A percentile compares a stretch with the other conserved stretches of the same genome.
Evolutionary conservation across 2,329 filamentous ascomycete species (phyloP).

Genomic region (Cordyceps farinosa): DNA sequence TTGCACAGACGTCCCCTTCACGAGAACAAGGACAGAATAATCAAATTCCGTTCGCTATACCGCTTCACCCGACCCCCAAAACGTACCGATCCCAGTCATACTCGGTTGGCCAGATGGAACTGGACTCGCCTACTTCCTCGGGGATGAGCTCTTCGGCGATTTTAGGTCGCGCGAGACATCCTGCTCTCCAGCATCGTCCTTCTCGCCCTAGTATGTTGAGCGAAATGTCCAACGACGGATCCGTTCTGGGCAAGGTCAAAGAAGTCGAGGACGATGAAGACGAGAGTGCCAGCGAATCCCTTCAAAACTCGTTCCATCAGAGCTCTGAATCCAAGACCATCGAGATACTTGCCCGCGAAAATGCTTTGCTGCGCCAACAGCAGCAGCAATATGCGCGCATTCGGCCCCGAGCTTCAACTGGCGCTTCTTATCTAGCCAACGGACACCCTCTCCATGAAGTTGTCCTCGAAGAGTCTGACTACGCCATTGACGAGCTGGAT

Average conservation of each 20-base stretch:
- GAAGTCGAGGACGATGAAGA: slow-evolving; percentile 68
- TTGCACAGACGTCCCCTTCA: slow-evolving; percentile 49
- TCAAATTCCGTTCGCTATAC: slow-evolving; percentile 82
- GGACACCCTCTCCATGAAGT: slow-evolving; percentile 57
- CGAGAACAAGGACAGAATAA: slow-evolving; percentile 53
- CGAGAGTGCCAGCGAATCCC: slow-evolving; percentile 48
- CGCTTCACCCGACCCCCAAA: slow-evolving; percentile 85
- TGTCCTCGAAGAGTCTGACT: slow-evolving; percentile 64
- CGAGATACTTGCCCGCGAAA: slow-evolving; percentile 59
- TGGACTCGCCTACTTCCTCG: slow-evolving; percentile 49
- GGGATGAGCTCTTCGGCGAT: slow-evolving; percentile 46
- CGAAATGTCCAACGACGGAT: slow-evolving; percentile 63
- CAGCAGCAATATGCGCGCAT: slow-evolving; percentile 50
- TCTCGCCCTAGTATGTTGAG: slow-evolving; percentile 75
- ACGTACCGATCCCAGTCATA: slow-evolving; percentile 95
- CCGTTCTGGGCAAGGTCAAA: slow-evolving; percentile 63
- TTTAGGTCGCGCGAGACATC: slow-evolving; percentile 54
- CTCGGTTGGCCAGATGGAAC: slow-evolving; percentile 85
- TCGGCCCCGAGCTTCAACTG: slow-evolving; percentile 56
- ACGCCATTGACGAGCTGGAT: slow-evolving; percentile 69
- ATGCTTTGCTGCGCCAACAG: slow-evolving; percentile 58
- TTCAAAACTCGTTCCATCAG: slow-evolving; percentile 49
- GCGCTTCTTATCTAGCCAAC: slow-evolving; percentile 51
- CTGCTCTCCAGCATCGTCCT: slow-evolving; percentile 73
- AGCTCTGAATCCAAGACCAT: slow-evolving; percentile 59